Evolutionary conservation across 768 basidiomycete genomes (phyloP), one percentile per base, ranked within the genome.

Genomic region (Rhizopogon sp.): DNA sequence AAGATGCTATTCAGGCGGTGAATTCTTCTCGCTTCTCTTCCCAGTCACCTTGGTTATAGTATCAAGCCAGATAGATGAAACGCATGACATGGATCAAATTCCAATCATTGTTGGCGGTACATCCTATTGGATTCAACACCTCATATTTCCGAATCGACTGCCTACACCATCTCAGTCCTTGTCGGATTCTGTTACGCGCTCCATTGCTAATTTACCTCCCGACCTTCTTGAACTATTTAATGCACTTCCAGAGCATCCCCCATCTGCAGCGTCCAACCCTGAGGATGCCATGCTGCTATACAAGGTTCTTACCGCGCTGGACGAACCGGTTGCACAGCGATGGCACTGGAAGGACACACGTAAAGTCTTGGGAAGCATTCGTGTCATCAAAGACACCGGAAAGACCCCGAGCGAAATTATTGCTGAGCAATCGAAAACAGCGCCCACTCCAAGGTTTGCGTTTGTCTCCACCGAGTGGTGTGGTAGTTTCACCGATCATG

Each of bases 261-360:
- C 85, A 3, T 78, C 76, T 5, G 87, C 88, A 1, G 71, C 73
- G 44, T 66, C 68, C 1, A 72, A 85, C 57, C 82, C 83, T 1
- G 76, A 81, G 9, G 70, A 70, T 7, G 84, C 89, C 1, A 76
- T 87, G 47, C 66, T 75, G n/a, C 70, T 97, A 16, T 81, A 93
- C 64, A 71, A 67, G 9, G 74, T 98, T 11, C 73, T 99, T 17
- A 69, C 72, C 8, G 65, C 72, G 3, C 76, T 98, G 5, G 97
- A 98, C 62, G 84, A 84, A 0, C 60, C 66, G 0, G 82, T 93
- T 43, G 91, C 89, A 0, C 77, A 77, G 31, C 76, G 94, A 58
- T 98, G 96, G 96, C 97, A 99, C 66, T 98, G 96, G 96, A 80
- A 78, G 59, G 97, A 99, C 62, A 87, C 92, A 0, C 78, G 96